Percentiles rank a stretch among this genome's conserved stretches.
Evolutionary conservation across 2,329 filamentous ascomycete species (phyloP).

Genomic region (Fusarium decemcellulare): DNA sequence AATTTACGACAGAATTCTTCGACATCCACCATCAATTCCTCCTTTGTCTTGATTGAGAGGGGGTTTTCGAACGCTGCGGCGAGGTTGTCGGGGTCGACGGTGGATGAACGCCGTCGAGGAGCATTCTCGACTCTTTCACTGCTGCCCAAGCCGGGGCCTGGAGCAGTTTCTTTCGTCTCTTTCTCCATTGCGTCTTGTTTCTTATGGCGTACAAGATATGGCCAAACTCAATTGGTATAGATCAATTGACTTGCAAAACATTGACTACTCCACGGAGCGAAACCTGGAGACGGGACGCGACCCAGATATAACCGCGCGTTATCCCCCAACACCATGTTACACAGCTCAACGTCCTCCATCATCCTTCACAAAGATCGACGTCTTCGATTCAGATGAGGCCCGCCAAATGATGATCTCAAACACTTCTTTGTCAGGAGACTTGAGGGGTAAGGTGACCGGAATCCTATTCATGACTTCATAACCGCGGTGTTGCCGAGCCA

Average conservation of each 20-base stretch:
- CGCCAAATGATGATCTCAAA: background rate
- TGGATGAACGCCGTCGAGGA: conserved; percentile 8
- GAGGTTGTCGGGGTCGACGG: conserved; percentile 9
- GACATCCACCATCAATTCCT: conserved; percentile 50
- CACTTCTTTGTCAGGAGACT: background rate
- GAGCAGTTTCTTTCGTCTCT: background rate
- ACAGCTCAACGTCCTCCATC: background rate
- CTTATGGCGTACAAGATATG: background rate
- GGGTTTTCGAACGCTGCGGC: conserved; percentile 41
- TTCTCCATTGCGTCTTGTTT: conserved; percentile 1
- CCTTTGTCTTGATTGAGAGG: conserved; percentile 42
- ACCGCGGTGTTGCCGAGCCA: background rate
- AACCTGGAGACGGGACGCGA: background rate
- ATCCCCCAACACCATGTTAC: background rate
- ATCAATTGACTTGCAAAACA: background rate
- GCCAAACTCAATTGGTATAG: background rate
- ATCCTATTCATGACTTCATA: background rate
- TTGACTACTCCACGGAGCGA: too few species aligned
- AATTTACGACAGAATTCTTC: conserved; percentile 51
- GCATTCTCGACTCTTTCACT: conserved; percentile 13
- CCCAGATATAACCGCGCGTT: conserved; percentile 3
- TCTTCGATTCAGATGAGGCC: background rate
- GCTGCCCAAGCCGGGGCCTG: background rate
- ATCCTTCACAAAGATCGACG: background rate
- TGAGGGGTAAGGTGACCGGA: background rate